phyloP scores from a whole-genome alignment of 2,329 filamentous ascomycete species.

The Rhinocladiella mackenziei region DNA sequence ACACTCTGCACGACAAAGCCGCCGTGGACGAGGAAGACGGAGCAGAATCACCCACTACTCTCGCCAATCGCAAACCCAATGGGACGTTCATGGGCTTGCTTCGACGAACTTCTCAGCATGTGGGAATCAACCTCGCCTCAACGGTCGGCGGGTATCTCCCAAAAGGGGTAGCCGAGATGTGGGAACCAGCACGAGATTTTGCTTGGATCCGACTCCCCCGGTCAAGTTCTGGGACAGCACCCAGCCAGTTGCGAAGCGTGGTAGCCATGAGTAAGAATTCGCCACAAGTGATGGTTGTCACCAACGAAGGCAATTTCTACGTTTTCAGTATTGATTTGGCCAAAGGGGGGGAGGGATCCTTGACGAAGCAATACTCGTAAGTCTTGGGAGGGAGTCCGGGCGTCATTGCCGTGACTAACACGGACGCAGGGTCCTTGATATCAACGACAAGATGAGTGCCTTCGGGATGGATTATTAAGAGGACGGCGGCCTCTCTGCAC shows the following conservation, averaged over 20 bases:
- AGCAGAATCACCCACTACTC: slow-evolving; percentile 32
- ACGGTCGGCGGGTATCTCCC: slow-evolving; percentile 90
- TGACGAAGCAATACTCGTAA: slow-evolving; percentile 91
- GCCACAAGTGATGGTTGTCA: slow-evolving; percentile 96
- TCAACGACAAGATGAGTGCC: slow-evolving; percentile 42
- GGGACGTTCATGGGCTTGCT: slow-evolving; percentile 87
- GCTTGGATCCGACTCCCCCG: slow-evolving; percentile 93
- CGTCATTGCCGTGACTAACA: slow-evolving; percentile 11
- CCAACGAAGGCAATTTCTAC: slow-evolving; percentile 90
- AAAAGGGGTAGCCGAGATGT: slow-evolving; percentile 92
- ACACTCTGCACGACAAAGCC: slow-evolving; percentile 38
- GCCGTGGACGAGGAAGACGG: slow-evolving; percentile 33
- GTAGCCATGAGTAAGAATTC: slow-evolving; percentile 94
- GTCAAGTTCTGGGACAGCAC: slow-evolving; percentile 37
- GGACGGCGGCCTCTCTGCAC: not conserved
- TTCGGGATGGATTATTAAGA: slow-evolving; percentile 35
- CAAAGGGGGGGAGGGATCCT: slow-evolving; percentile 83
- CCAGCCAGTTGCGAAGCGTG: slow-evolving; percentile 73
- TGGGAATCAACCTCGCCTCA: slow-evolving; percentile 81
- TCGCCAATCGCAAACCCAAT: slow-evolving; percentile 49
- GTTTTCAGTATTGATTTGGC: slow-evolving; percentile 95
- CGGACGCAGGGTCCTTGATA: slow-evolving; percentile 40
- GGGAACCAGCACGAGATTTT: slow-evolving; percentile 92
- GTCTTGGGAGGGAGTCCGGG: slow-evolving; percentile 38
- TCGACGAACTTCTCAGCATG: slow-evolving; percentile 89